Evolutionary conservation across 257 asterid genomes (phyloP).

Genomic region (Solanum dulcamara): DNA sequence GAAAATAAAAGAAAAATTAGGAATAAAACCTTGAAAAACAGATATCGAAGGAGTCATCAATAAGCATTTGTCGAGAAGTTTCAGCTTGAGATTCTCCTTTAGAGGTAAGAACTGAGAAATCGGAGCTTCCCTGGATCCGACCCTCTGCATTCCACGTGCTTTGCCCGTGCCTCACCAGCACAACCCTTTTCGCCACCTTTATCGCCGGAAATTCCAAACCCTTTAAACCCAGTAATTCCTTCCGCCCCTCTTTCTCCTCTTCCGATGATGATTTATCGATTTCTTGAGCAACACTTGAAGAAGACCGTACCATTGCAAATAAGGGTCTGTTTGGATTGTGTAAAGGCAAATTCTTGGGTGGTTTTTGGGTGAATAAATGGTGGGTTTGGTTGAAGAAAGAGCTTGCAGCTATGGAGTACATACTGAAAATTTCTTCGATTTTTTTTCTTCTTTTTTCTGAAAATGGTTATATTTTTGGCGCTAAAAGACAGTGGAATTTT

Average conservation of each 20-base stretch:
- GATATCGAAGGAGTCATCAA: slow-evolving; percentile 68
- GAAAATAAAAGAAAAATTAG: neutral
- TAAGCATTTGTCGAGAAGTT: slow-evolving; percentile 86
- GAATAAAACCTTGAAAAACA: slow-evolving; percentile 68
- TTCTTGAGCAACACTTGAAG: slow-evolving; percentile 29
- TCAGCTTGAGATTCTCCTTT: slow-evolving; percentile 93
- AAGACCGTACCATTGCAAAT: slow-evolving; percentile 2
- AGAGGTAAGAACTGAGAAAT: slow-evolving; percentile 70
- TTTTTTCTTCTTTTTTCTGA: neutral
- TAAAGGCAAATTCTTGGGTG: neutral
- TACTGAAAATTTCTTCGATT: neutral
- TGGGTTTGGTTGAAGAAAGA: slow-evolving; percentile 15
- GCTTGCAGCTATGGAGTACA: slow-evolving; percentile 33
- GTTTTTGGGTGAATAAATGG: slow-evolving; percentile 13
- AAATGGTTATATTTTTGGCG: slow-evolving; percentile 16
- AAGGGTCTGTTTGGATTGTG: slow-evolving; percentile 15
- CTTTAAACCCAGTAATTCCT: slow-evolving; percentile 29
- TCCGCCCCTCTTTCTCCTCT: slow-evolving; percentile 4
- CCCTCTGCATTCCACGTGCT: slow-evolving; percentile 99
- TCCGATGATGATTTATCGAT: neutral
- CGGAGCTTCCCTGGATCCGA: slow-evolving; percentile 92
- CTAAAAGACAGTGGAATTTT: slow-evolving; percentile 11
- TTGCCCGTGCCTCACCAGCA: slow-evolving; percentile 88
- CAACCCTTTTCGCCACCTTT: slow-evolving; percentile 70
- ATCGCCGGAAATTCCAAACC: slow-evolving; percentile 44